phyloP scores from a whole-genome alignment of 1,284 basidiomycete genomes.

The Anthracocystis setariae region DNA sequence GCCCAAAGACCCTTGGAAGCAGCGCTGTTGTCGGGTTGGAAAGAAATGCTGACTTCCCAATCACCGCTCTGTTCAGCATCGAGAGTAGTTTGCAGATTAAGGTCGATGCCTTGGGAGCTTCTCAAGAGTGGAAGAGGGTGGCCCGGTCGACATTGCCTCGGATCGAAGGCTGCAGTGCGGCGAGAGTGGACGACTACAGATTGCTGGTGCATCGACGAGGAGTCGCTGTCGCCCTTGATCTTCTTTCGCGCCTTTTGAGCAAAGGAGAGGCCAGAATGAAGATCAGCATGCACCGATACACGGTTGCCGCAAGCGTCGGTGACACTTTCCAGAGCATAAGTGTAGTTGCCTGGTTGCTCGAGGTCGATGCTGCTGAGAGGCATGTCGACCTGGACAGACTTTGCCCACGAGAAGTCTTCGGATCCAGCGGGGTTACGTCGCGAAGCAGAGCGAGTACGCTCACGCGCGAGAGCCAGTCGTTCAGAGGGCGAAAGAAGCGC shows the following conservation, averaged over 20 bases:
- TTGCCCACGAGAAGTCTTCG: constrained; percentile 54
- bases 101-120: constrained; percentile 24
- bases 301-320: constrained; percentile 64
- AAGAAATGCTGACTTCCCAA: constrained; percentile 43
- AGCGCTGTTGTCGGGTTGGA: constrained; percentile 46
- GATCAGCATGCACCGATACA: constrained; percentile 20
- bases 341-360: constrained; percentile 50
- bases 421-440: constrained; percentile 18
- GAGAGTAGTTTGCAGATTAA: constrained; percentile 25
- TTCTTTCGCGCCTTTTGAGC: constrained; percentile 41
- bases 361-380: constrained; percentile 59
- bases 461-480: constrained; percentile 33
- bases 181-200: constrained; percentile 80
- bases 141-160: constrained; percentile 75
- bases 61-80: constrained; percentile 28
- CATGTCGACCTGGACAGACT: constrained; percentile 43
- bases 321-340: constrained; percentile 53
- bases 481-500: constrained; percentile 37
- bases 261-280: constrained; percentile 18
- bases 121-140: constrained; percentile 80
- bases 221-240: constrained; percentile 23
- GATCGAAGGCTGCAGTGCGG: constrained; percentile 78
- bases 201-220: constrained; percentile 57
- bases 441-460: constrained; percentile 37
- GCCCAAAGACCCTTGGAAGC: constrained; percentile 43